Evolutionary conservation across 257 asterid species (phyloP).

Genomic region (Penstemon eatonii): DNA sequence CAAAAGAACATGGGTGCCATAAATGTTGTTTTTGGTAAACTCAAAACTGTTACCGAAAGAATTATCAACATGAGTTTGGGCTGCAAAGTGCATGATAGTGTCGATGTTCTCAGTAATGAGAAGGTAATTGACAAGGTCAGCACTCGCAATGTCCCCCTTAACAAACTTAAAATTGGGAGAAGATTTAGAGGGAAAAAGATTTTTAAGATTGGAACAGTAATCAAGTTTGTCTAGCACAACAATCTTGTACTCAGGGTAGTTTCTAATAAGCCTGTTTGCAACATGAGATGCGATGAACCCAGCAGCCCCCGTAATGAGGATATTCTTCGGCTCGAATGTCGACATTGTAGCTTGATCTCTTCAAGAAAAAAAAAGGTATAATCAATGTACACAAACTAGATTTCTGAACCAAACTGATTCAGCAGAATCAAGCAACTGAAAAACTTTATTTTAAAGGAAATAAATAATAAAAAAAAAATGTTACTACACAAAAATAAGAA

Average conservation of each 20-base stretch:
- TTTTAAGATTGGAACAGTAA: constrained; percentile 63
- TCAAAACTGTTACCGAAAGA: constrained; percentile 74
- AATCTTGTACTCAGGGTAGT: constrained; percentile 61
- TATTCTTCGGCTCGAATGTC: constrained; percentile 52
- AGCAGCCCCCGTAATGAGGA: constrained; percentile 77
- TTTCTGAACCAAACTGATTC: not conserved
- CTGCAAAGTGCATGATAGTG: constrained; percentile 76
- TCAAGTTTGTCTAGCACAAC: constrained; percentile 76
- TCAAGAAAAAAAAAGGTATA: constrained; percentile 12
- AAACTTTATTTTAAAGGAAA: too few species aligned
- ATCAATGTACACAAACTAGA: not conserved
- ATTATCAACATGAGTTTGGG: constrained; percentile 74
- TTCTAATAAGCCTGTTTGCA: constrained; percentile 62
- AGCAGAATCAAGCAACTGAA: too few species aligned
- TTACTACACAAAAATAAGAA: not conserved
- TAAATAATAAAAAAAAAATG: not conserved
- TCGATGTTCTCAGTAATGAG: constrained; percentile 62
- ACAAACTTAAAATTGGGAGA: constrained; percentile 73
- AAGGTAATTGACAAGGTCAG: constrained; percentile 69
- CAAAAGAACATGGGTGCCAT: constrained; percentile 68
- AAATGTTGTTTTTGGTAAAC: constrained; percentile 74
- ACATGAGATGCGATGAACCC: constrained; percentile 78
- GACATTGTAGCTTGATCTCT: constrained; percentile 38
- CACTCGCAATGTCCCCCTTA: constrained; percentile 63
- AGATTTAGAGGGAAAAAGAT: constrained; percentile 47